A percentile compares a stretch with the other conserved stretches of the same genome.
Evolutionary conservation across 2,329 filamentous ascomycete genomes (phyloP).

Genomic region (Stylonectria norvegica): DNA sequence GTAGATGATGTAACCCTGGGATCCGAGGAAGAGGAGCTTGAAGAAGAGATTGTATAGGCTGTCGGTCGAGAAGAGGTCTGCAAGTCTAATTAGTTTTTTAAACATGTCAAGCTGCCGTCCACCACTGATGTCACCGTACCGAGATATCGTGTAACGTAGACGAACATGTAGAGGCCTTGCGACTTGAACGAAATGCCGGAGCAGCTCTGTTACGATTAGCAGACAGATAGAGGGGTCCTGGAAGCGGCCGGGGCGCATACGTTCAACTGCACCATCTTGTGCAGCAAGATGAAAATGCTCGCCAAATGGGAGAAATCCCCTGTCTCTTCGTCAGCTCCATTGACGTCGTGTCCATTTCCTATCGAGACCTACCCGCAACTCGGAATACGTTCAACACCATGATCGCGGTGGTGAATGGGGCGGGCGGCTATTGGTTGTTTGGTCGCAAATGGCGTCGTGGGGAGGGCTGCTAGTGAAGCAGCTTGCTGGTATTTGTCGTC

Average conservation of each 20-base stretch:
- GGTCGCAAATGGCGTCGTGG: constrained; percentile 4
- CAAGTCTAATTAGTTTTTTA: constrained; percentile 1
- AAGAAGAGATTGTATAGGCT: constrained; percentile 91
- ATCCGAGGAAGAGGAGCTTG: constrained; percentile 90
- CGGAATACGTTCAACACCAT: constrained; percentile 59
- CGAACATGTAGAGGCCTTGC: constrained; percentile 88
- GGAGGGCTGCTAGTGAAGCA: constrained; percentile 19
- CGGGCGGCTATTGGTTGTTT: constrained; percentile 12
- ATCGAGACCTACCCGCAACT: constrained; percentile 46
- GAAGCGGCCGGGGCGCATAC: constrained; percentile 48
- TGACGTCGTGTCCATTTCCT: background rate
- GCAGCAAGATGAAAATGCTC: constrained; percentile 90
- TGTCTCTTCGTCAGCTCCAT: constrained; percentile 38
- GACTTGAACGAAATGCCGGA: constrained; percentile 98
- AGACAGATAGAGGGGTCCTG: constrained; percentile 13
- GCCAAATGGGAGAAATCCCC: constrained; percentile 93
- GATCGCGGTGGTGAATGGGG: constrained; percentile 13
- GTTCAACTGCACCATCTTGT: constrained; percentile 93
- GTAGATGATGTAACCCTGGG: constrained; percentile 92
- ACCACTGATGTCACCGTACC: constrained; percentile 47
- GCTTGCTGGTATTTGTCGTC: constrained; percentile 15
- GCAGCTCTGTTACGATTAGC: constrained; percentile 67
- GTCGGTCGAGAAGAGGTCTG: constrained; percentile 81
- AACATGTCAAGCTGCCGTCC: background rate
- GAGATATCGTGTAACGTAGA: constrained; percentile 91